These are phyloP conservation scores for Evernia prunastri DNA, from an alignment of 495 filamentous ascomycete species.

Conservation along the genomic window DNA sequence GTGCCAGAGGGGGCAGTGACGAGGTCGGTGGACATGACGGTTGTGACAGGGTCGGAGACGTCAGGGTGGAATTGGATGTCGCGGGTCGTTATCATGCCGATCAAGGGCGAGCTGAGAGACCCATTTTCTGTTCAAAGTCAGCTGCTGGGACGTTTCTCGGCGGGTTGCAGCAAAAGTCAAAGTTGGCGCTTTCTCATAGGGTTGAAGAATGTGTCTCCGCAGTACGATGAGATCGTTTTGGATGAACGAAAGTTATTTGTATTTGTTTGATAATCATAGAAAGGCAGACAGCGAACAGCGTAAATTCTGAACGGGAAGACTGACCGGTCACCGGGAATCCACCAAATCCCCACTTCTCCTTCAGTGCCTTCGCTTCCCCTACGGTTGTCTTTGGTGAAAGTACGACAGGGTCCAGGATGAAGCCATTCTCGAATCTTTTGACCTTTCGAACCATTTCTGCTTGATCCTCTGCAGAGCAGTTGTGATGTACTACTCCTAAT, in stretches of 20 bases:
- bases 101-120: constrained; percentile 84
- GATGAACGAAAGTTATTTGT: constrained; percentile 99
- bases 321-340: constrained; percentile 98
- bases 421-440: constrained; percentile 98
- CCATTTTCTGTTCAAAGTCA: constrained; percentile 63
- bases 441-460: constrained; percentile 99
- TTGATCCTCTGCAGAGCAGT: constrained; percentile 90
- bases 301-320: constrained; percentile 34
- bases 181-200: constrained; percentile 33
- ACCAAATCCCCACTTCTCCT: constrained; percentile 97
- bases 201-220: constrained; percentile 58
- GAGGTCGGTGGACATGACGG: constrained; percentile 93
- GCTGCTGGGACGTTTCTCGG: not conserved
- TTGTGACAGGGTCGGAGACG: constrained; percentile 63
- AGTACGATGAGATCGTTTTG: constrained; percentile 81
- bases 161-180: not conserved
- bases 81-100: constrained; percentile 95
- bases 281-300: constrained; percentile 26
- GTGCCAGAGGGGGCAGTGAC: constrained; percentile 85
- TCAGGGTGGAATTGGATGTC: constrained; percentile 91
- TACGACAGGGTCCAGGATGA: constrained; percentile 94
- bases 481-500: constrained; percentile 97
- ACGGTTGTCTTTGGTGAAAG: constrained; percentile 83
- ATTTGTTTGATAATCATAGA: constrained; percentile 64
- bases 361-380: constrained; percentile 82